Evolutionary conservation across 257 asterid species (phyloP).

Genomic region (Oldenlandia corymbosa): DNA sequence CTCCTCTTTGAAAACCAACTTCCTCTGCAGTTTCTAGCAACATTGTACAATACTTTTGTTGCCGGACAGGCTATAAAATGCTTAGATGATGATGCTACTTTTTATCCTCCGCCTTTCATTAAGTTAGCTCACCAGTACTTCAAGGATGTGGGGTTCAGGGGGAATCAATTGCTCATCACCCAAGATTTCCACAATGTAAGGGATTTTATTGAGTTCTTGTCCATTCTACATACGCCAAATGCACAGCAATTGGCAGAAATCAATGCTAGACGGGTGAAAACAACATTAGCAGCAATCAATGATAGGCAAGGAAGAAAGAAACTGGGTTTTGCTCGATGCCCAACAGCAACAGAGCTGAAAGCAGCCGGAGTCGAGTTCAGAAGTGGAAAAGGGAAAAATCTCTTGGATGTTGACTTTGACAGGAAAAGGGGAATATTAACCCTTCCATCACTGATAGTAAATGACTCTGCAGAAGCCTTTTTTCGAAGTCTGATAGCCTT

Average conservation of each 20-base stretch:
- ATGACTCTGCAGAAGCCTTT: slow-evolving; percentile 24
- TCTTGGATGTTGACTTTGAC: slow-evolving; percentile 21
- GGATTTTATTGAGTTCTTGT: slow-evolving; percentile 27
- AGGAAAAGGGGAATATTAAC: slow-evolving; percentile 15
- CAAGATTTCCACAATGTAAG: not conserved
- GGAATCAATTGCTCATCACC: slow-evolving; percentile 3
- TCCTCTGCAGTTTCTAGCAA: slow-evolving; percentile 14
- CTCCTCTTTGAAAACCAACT: slow-evolving; percentile 31
- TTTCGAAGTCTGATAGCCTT: slow-evolving; percentile 25
- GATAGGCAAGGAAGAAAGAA: not conserved
- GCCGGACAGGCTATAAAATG: not conserved
- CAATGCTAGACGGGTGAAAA: too few relatives aligned
- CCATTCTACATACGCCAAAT: slow-evolving; percentile 17
- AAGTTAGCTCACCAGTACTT: slow-evolving; percentile 26
- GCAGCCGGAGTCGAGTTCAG: slow-evolving; percentile 24
- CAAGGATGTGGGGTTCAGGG: slow-evolving; percentile 18
- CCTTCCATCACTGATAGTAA: slow-evolving; percentile 17
- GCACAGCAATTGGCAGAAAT: too few relatives aligned
- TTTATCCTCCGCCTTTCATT: slow-evolving; percentile 8
- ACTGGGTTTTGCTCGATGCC: slow-evolving; percentile 17
- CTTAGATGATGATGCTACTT: not conserved
- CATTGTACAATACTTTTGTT: slow-evolving; percentile 1
- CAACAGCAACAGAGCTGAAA: slow-evolving; percentile 24
- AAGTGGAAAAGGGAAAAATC: not conserved
- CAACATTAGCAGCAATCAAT: not conserved